Evolutionary conservation across 177 flowering plant genomes (phyloP).

Genomic region (Viscum album): DNA sequence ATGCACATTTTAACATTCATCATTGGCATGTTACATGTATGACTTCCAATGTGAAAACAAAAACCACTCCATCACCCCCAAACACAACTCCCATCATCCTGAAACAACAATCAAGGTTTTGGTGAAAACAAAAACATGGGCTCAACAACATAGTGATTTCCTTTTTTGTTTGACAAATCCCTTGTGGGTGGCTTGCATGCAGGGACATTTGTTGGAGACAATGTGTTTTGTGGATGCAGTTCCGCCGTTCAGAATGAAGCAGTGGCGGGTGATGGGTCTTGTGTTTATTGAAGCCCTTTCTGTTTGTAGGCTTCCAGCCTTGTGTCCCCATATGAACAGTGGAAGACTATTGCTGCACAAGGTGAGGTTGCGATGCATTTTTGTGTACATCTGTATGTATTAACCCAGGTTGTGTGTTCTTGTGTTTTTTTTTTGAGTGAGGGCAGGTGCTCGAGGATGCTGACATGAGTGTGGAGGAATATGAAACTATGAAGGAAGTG

Average conservation of each 20-base stretch:
- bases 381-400: not conserved
- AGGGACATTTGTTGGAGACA: conserved; percentile 55
- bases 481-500: conserved; percentile 60
- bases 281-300: conserved; percentile 76
- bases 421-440: conserved; percentile 8
- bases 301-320: conserved; percentile 52
- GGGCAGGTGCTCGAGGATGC: conserved; percentile 60
- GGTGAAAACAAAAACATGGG: too few species aligned
- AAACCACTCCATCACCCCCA: too few species aligned
- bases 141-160: too few species aligned
- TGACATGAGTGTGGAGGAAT: conserved; percentile 47
- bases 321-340: conserved; percentile 38
- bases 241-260: conserved; percentile 62
- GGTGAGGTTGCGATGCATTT: conserved; percentile 25
- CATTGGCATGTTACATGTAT: too few species aligned
- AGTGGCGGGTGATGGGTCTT: conserved; percentile 72
- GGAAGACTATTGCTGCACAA: conserved; percentile 43
- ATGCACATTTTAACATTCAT: too few species aligned
- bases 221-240: conserved; percentile 66
- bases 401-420: not conserved
- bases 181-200: conserved; percentile 13
- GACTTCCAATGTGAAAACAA: too few species aligned
- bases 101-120: too few species aligned
- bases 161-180: too few species aligned
- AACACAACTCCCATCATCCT: too few species aligned